Percentiles rank a stretch among this genome's conserved stretches.
phyloP scores from a whole-genome alignment of 129 eudicot genomes.

The Mikania micrantha region DNA sequence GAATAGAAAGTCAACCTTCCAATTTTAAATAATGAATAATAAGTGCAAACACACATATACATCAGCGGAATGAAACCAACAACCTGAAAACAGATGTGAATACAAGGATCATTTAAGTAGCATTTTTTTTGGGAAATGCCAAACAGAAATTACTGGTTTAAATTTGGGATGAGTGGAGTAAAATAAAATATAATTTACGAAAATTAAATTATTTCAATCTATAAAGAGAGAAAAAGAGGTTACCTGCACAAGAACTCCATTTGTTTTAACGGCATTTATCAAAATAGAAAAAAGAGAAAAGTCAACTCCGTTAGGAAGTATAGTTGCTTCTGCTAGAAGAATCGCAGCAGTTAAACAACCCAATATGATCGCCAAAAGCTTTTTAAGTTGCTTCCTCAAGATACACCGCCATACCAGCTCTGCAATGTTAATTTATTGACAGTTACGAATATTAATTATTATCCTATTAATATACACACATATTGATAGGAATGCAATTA shows the following conservation, averaged over 20 bases:
- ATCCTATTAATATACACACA: not conserved
- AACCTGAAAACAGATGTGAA: constrained; percentile 39
- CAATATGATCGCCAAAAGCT: constrained; percentile 51
- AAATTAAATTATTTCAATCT: no score
- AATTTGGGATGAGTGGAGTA: no score
- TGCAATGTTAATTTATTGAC: constrained; percentile 7
- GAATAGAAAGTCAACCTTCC: constrained; percentile 89
- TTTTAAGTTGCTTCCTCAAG: constrained; percentile 53
- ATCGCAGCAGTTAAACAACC: constrained; percentile 82
- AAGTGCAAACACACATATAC: constrained; percentile 94
- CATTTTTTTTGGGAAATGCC: no score
- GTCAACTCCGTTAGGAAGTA: constrained; percentile 72
- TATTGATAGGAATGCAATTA: not conserved
- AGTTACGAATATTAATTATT: not conserved
- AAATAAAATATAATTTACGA: no score
- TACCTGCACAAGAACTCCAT: constrained; percentile 86
- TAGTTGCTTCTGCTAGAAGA: constrained; percentile 92
- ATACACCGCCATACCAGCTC: constrained; percentile 90
- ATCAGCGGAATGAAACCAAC: constrained; percentile 65
- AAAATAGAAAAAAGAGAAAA: constrained; percentile 76
- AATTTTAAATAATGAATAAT: constrained; percentile 73
- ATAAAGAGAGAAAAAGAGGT: not conserved
- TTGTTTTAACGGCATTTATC: constrained; percentile 45
- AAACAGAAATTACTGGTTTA: no score
- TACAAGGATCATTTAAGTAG: no score